These are phyloP conservation scores for Suillus bovinus DNA, from an alignment of 768 basidiomycete genomes.

Conservation along the genomic window DNA sequence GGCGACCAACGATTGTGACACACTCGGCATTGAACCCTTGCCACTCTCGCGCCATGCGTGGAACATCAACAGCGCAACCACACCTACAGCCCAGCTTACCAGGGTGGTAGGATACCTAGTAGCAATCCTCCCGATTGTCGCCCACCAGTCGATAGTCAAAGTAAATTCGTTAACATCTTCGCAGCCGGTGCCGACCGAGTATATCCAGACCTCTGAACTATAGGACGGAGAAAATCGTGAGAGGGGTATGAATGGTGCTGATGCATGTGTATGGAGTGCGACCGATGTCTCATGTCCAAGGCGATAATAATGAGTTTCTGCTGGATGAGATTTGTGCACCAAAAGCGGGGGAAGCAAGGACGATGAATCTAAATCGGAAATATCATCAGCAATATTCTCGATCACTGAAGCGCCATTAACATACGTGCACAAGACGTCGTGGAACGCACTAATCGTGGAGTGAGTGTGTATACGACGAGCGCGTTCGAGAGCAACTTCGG, in stretches of 20 bases:
- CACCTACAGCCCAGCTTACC: slow-evolving; percentile 71
- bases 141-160: slow-evolving; percentile 69
- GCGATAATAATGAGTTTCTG: slow-evolving; percentile 72
- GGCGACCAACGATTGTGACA: slow-evolving; percentile 46
- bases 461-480: slow-evolving; percentile 64
- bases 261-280: slow-evolving; percentile 64
- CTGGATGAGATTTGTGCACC: slow-evolving; percentile 54
- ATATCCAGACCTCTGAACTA: slow-evolving; percentile 58
- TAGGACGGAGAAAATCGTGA: slow-evolving; percentile 17
- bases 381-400: slow-evolving; percentile 12
- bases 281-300: slow-evolving; percentile 34
- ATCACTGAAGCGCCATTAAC: neutral
- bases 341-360: slow-evolving; percentile 65
- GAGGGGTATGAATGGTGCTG: slow-evolving; percentile 60
- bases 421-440: slow-evolving; percentile 31
- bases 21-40: slow-evolving; percentile 39
- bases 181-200: slow-evolving; percentile 58
- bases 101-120: slow-evolving; percentile 75
- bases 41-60: slow-evolving; percentile 43
- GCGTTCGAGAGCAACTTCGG: slow-evolving; percentile 59
- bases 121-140: slow-evolving; percentile 69
- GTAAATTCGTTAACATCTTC: slow-evolving; percentile 35
- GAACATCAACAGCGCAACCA: slow-evolving; percentile 61
- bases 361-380: slow-evolving; percentile 34
- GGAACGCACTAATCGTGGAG: slow-evolving; percentile 29